Base-by-base conservation (phyloP, 1,139 yeast genomes). In the Debaryomycetaceae sp. region DNA sequence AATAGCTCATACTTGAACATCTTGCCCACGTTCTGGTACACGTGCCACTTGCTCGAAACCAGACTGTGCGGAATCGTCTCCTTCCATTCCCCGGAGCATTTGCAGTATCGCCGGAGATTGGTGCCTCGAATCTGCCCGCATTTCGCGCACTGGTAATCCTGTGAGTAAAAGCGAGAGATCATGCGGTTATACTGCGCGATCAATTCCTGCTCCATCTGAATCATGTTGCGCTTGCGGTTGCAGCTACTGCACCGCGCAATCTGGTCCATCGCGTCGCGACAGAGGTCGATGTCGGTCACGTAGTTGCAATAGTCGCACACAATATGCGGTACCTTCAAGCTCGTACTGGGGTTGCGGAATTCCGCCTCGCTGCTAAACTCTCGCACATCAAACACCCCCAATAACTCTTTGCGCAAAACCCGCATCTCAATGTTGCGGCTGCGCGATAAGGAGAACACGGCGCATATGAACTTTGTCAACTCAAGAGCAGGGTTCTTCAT, bases 81-180 rank as follows among this genome's bases (percentile, higher is more conserved):
- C 1, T 53, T 57, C 95, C 95, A 90, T 22, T 56, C 51, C 3
- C 99, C 98, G 0, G 98, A 86, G 50, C 98, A 92, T 23, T 68
- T 58, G 52, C 98, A 92, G 49, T 77, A 76, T 21, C 64, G 64
- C 28, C 86, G 71, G 70, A 92, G 63, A 38, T 80, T 78, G 41
- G 73, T 77, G 23, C 71, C 73, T 42, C 75, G 73, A 32, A 85
- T 62, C 34, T 66, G 72, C 25, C 70, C 65, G 54, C 98, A 92
- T 48, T 81, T 83, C 12, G 56, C 49, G 52, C 99, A 92, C 40
- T 70, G 71, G 43, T 82, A 60, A 51, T 90, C 98, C 53, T 92
- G 99, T 25, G 68, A 59, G 45, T 76, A 74, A 51, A 68, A 90
- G 30, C 64, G 58, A n/a, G 77, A 66, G 3, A 82, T 36, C 22